These are phyloP conservation scores for Violaceomyces palustris DNA, from an alignment of 1,284 basidiomycete species.

Conservation along the genomic window DNA sequence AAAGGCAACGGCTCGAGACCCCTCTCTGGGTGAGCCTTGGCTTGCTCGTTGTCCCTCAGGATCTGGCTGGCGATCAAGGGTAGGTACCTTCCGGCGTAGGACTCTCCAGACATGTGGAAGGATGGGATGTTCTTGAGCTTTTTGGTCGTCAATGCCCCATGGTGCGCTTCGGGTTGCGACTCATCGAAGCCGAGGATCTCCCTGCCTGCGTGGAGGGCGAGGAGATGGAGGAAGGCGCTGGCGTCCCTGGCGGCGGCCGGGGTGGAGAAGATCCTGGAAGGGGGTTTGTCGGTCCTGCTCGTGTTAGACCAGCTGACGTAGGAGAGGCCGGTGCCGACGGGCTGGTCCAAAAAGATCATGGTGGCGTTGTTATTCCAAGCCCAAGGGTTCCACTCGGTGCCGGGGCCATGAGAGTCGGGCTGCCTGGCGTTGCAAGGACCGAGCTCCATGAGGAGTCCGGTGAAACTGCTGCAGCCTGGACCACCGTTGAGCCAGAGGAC, in stretches of 20 bases:
- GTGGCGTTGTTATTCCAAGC: constrained; percentile 48
- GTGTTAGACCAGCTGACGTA: constrained; percentile 49
- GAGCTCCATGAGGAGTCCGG: constrained; percentile 48
- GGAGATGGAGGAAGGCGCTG: constrained; percentile 47
- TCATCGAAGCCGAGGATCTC: constrained; percentile 19
- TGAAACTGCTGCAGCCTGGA: constrained; percentile 46
- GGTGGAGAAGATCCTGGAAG: constrained; percentile 34
- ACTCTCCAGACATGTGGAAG: constrained; percentile 50
- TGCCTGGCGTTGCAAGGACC: constrained; percentile 47
- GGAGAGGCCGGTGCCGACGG: constrained; percentile 47
- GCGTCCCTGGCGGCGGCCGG: constrained; percentile 43
- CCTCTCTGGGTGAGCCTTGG: constrained; percentile 31
- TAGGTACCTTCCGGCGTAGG: constrained; percentile 47
- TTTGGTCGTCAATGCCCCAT: too few species aligned
- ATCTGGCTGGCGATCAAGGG: constrained; percentile 45
- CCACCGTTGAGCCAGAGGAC: constrained; percentile 51
- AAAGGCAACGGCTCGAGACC: constrained; percentile 42
- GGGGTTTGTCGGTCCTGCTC: constrained; percentile 29
- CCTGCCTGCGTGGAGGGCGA: constrained; percentile 35
- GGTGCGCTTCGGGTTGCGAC: constrained; percentile 1
- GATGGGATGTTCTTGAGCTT: constrained; percentile 5
- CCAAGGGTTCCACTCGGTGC: constrained; percentile 39
- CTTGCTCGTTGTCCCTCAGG: constrained; percentile 42
- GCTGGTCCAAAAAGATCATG: constrained; percentile 50
- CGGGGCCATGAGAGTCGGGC: constrained; percentile 16